These are phyloP conservation scores for Nadsonia fulvescens DNA, from an alignment of 805 yeast species.

Conservation along the genomic window DNA sequence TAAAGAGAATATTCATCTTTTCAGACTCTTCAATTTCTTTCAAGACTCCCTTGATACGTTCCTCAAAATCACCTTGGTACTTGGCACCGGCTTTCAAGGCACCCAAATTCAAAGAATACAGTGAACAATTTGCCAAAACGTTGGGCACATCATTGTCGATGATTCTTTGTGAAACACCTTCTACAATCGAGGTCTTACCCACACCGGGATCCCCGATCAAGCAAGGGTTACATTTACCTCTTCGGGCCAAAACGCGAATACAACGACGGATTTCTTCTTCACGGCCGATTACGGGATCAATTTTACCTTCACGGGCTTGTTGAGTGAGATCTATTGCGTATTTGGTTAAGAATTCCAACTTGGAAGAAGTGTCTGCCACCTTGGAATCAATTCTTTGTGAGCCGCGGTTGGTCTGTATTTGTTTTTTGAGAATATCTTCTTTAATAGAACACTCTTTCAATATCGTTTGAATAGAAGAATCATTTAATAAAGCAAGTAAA, in stretches of 20 bases:
- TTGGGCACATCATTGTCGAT: conserved; percentile 93
- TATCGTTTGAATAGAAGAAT: conserved; percentile 45
- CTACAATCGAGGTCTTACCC: conserved; percentile 95
- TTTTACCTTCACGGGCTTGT: conserved; percentile 80
- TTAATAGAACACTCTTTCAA: conserved; percentile 58
- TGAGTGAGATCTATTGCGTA: conserved; percentile 91
- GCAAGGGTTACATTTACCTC: conserved; percentile 93
- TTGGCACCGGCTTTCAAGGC: conserved; percentile 98
- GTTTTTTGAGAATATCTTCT: conserved; percentile 54
- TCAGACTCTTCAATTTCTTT: conserved; percentile 82
- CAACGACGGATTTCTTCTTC: conserved; percentile 96
- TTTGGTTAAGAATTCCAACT: conserved; percentile 68
- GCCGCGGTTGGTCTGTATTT: conserved; percentile 70
- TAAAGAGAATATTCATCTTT: conserved; percentile 72
- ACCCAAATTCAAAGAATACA: conserved; percentile 84
- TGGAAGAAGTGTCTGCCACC: conserved; percentile 77
- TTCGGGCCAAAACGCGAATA: conserved; percentile 86
- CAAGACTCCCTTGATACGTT: conserved; percentile 89
- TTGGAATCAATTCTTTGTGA: conserved; percentile 82
- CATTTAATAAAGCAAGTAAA: conserved; percentile 69
- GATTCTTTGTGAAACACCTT: conserved; percentile 95
- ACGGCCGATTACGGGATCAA: conserved; percentile 97
- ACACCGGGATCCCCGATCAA: conserved; percentile 98
- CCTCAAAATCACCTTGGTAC: conserved; percentile 97
- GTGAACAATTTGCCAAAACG: conserved; percentile 59